phyloP scores from a whole-genome alignment of 2,329 filamentous ascomycete genomes.

The Fusarium tupiense region DNA sequence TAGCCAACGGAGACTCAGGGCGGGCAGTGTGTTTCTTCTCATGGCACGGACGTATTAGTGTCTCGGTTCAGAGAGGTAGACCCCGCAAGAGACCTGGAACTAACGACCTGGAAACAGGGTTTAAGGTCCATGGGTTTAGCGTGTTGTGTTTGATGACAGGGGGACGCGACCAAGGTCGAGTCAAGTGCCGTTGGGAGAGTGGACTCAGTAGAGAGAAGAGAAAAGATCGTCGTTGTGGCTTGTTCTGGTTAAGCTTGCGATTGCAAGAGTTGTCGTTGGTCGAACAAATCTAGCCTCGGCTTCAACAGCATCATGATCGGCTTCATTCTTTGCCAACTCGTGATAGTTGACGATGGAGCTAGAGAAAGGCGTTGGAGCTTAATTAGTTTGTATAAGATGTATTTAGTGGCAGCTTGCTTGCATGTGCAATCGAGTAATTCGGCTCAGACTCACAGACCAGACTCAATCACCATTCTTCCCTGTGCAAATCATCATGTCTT shows the following conservation, averaged over 20 bases:
- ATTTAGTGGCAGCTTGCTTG: neutral
- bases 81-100: neutral
- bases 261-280: neutral
- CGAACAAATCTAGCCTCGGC: conserved; percentile 8
- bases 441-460: neutral
- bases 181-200: neutral
- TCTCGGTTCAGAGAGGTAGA: neutral
- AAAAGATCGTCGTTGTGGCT: conserved; percentile 7
- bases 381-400: conserved; percentile 7
- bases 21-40: neutral
- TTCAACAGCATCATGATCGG: neutral
- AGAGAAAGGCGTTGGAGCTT: neutral
- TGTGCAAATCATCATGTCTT: conserved; percentile 24
- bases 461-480: neutral
- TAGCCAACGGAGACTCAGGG: neutral
- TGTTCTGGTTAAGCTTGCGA: conserved; percentile 30
- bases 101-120: neutral
- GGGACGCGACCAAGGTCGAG: neutral
- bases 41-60: neutral
- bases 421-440: neutral
- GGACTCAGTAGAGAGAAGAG: neutral
- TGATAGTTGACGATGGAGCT: neutral
- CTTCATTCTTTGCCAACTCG: neutral
- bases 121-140: neutral
- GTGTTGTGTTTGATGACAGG: neutral